phyloP scores from a whole-genome alignment of 139 green algal species.

The Astrephomene gubernaculifera region DNA sequence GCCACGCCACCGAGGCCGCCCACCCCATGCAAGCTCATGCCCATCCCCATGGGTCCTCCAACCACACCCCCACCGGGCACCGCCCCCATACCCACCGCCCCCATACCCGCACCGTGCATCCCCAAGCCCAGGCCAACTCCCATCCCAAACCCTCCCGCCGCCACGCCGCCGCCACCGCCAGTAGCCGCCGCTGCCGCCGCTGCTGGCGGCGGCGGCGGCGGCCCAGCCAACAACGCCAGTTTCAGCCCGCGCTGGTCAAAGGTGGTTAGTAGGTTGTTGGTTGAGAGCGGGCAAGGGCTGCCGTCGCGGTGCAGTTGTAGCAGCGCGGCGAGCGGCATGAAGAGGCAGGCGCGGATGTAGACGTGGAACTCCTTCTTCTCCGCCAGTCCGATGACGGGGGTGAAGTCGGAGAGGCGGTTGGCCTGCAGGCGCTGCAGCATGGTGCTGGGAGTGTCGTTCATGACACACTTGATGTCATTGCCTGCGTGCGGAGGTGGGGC shows the following conservation, averaged over 20 bases:
- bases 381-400: slow-evolving; percentile 28
- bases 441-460: slow-evolving; percentile 46
- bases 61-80: background rate
- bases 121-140: background rate
- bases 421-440: slow-evolving; percentile 51
- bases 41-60: slow-evolving; percentile 2
- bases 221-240: background rate
- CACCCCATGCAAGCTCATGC: background rate
- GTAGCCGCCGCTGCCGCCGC: background rate
- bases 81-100: background rate
- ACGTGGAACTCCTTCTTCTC: slow-evolving; percentile 49
- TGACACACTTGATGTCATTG: slow-evolving; percentile 43
- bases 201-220: slow-evolving; percentile 6
- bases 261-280: slow-evolving; percentile 17
- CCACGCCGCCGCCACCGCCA: background rate
- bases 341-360: slow-evolving; percentile 46
- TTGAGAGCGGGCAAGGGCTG: slow-evolving; percentile 12
- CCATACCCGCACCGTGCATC: background rate
- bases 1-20: background rate
- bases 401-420: slow-evolving; percentile 41
- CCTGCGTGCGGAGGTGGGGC: background rate
- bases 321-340: slow-evolving; percentile 42
- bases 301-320: slow-evolving; percentile 10
- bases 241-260: slow-evolving; percentile 35
- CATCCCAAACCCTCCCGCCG: background rate